phyloP scores from a whole-genome alignment of 306 rosid species.

The Arachis hypogaea region DNA sequence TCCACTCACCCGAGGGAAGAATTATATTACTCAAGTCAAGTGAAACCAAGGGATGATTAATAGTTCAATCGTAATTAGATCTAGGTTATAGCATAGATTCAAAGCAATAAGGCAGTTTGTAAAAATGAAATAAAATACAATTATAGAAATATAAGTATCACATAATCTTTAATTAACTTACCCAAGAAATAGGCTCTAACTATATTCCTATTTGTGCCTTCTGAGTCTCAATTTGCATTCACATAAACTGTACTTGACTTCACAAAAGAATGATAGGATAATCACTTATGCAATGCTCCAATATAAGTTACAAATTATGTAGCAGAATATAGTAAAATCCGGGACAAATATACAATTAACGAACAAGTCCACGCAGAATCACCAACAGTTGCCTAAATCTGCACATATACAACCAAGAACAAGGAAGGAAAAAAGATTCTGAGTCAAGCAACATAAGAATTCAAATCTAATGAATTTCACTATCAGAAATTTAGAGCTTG shows the following conservation, averaged over 20 bases:
- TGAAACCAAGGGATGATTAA: background rate
- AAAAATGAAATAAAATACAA: constrained; percentile 12
- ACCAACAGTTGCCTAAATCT: constrained; percentile 64
- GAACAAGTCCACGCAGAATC: constrained; percentile 53
- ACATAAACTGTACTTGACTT: constrained; percentile 67
- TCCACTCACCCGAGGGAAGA: background rate
- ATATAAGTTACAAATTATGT: constrained; percentile 44
- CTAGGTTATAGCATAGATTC: background rate
- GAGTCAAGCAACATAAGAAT: constrained; percentile 37
- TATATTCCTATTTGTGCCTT: constrained; percentile 66
- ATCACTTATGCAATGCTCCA: constrained; percentile 68
- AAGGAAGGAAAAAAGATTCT: constrained; percentile 18
- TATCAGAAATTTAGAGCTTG: background rate
- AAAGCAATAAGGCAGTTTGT: constrained; percentile 16
- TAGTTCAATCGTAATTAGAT: background rate
- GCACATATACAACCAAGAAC: constrained; percentile 54
- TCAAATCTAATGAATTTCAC: constrained; percentile 32
- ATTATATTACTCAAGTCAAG: too few species aligned
- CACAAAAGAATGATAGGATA: constrained; percentile 67
- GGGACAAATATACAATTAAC: constrained; percentile 50
- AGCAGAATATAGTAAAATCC: constrained; percentile 54
- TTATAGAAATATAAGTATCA: constrained; percentile 22
- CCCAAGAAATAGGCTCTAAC: constrained; percentile 74
- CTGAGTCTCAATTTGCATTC: constrained; percentile 64
- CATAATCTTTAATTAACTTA: constrained; percentile 55